Conservation (phyloP, 1,284 basidiomycete genomes). For the Mycena sp. region DNA sequence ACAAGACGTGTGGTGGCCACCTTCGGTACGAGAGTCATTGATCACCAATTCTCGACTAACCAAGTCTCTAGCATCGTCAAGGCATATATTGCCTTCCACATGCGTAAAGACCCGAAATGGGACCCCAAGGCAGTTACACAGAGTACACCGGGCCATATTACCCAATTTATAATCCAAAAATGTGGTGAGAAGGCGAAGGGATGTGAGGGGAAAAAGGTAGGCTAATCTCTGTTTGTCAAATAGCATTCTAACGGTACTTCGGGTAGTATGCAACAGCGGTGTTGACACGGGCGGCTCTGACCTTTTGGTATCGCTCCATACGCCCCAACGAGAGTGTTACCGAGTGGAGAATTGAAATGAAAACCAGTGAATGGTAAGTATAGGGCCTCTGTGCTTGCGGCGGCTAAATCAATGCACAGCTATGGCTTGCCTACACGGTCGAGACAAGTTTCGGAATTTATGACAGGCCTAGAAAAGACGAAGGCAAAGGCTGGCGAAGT, state of each 20-base stretch:
- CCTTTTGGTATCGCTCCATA: neutral
- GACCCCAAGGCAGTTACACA: slow-evolving; percentile 6
- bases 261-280: slow-evolving; percentile 35
- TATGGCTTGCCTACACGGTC: neutral
- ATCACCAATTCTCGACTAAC: neutral
- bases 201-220: slow-evolving; percentile 24
- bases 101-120: slow-evolving; percentile 16
- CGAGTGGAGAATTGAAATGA: slow-evolving; percentile 32
- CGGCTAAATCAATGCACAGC: neutral
- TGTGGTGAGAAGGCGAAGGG: slow-evolving; percentile 21
- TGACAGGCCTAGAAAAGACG: slow-evolving; percentile 36
- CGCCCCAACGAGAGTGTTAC: neutral
- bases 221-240: no score
- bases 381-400: neutral
- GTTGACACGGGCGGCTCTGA: slow-evolving; percentile 30
- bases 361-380: slow-evolving; percentile 32
- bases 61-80: slow-evolving; percentile 17
- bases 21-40: slow-evolving; percentile 2
- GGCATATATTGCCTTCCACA: slow-evolving; percentile 21
- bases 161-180: slow-evolving; percentile 25
- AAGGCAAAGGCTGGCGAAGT: slow-evolving; percentile 33
- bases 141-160: slow-evolving; percentile 17
- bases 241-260: neutral
- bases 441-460: slow-evolving; percentile 8
- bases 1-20: slow-evolving; percentile 2